phyloP scores from a whole-genome alignment of 2,329 filamentous ascomycete species.

The Alternaria viburni region DNA sequence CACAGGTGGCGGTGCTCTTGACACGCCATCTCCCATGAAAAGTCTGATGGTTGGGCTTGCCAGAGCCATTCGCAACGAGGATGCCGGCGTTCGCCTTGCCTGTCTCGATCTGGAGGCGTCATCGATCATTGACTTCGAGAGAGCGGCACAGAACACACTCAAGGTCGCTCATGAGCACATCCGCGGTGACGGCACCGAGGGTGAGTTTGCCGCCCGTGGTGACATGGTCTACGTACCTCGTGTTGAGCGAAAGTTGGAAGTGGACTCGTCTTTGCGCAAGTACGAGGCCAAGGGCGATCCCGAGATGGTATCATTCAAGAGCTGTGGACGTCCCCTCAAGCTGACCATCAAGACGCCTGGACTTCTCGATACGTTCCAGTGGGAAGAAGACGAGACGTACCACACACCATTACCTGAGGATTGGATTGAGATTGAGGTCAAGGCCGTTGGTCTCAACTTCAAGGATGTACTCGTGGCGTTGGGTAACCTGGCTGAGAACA shows the following conservation, averaged over 20 bases:
- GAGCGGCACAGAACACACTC: constrained; percentile 1
- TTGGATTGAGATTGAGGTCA: constrained; percentile 3
- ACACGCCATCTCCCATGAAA: constrained; percentile 3
- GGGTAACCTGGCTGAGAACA: constrained; percentile 8
- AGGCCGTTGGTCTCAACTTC: constrained; percentile 10
- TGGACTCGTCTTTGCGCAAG: constrained; percentile 6
- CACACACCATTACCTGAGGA: constrained; percentile 1
- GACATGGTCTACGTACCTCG: constrained; percentile 5
- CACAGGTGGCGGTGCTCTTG: constrained; percentile 7
- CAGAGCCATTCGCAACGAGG: constrained; percentile 9
- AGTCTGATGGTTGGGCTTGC: constrained; percentile 11
- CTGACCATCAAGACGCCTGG: constrained; percentile 4
- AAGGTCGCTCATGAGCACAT: constrained; percentile 5
- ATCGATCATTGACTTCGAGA: neutral
- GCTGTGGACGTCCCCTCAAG: constrained; percentile 8
- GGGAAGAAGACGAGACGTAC: constrained; percentile 6
- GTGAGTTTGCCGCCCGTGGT: constrained; percentile 6
- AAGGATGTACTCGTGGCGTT: constrained; percentile 3
- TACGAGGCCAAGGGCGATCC: constrained; percentile 12
- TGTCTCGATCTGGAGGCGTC: constrained; percentile 7
- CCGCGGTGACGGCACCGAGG: constrained; percentile 3
- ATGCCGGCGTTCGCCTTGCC: constrained; percentile 4
- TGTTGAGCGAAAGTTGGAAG: constrained; percentile 2
- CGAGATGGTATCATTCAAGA: constrained; percentile 3
- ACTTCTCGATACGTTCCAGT: constrained; percentile 5